Conservation (phyloP, 257 asterid species). For the Knoxia roxburghii region DNA sequence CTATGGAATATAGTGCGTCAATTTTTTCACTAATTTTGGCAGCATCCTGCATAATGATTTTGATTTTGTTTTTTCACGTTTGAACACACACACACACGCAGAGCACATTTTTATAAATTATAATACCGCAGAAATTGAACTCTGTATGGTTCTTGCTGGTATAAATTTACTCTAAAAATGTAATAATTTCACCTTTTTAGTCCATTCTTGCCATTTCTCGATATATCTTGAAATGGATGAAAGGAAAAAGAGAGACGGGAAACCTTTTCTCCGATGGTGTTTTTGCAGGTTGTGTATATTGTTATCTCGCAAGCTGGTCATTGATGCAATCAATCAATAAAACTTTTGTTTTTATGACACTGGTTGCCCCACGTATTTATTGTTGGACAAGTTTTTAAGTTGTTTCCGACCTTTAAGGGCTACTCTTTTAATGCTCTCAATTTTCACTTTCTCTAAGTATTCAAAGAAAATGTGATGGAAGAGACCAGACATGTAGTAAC, state of each 20-base stretch:
- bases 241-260: background rate
- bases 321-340: background rate
- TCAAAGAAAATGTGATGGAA: background rate
- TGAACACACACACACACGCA: background rate
- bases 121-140: background rate
- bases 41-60: background rate
- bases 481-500: background rate
- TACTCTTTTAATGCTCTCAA: background rate
- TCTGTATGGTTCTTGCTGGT: background rate
- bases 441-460: background rate
- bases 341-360: background rate
- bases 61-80: background rate
- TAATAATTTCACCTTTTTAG: background rate
- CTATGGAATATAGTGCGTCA: background rate
- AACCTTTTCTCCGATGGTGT: too few species aligned
- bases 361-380: constrained; percentile 4
- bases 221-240: background rate
- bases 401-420: background rate
- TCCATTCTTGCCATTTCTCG: background rate
- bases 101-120: background rate
- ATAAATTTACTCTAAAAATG: background rate
- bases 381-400: background rate
- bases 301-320: background rate
- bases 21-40: background rate
- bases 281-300: background rate